Conservation (phyloP, 2,329 filamentous ascomycete genomes). For the Exophiala xenobiotica region DNA sequence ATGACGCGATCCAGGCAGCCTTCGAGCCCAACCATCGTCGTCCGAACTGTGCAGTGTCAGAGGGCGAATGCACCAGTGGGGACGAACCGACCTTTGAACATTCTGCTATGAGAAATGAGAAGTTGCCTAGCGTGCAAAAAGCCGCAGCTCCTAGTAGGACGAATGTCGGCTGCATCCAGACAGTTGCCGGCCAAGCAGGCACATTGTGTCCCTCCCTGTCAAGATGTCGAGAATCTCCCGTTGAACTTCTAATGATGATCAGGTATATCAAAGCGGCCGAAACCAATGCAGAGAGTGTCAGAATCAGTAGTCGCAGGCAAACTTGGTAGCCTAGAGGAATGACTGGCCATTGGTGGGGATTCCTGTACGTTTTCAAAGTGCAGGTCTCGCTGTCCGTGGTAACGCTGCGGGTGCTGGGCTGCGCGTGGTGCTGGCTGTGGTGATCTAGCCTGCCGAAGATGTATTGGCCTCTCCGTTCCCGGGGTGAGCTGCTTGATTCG, state of each 20-base stretch:
- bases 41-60: neutral
- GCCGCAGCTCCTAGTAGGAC: neutral
- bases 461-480: neutral
- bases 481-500: neutral
- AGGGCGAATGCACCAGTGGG: neutral
- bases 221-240: conserved; percentile 2
- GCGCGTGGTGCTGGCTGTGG: neutral
- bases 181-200: conserved; percentile 1
- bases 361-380: neutral
- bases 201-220: neutral
- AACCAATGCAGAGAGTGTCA: neutral
- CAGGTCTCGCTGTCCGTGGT: neutral
- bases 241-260: conserved; percentile 6
- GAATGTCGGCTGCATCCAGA: conserved; percentile 6
- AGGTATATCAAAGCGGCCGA: neutral
- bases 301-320: conserved; percentile 1
- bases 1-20: neutral
- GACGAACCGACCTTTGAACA: conserved; percentile 2
- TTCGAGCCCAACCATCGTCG: neutral
- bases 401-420: neutral
- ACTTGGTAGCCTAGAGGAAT: conserved; percentile 3
- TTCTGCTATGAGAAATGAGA: conserved; percentile 1
- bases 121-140: neutral
- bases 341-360: neutral
- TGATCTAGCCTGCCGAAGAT: neutral